Percentiles rank a stretch among this genome's conserved stretches.
Conservation (phyloP, 2,329 filamentous ascomycete species). For the Alternaria arbusti region DNA sequence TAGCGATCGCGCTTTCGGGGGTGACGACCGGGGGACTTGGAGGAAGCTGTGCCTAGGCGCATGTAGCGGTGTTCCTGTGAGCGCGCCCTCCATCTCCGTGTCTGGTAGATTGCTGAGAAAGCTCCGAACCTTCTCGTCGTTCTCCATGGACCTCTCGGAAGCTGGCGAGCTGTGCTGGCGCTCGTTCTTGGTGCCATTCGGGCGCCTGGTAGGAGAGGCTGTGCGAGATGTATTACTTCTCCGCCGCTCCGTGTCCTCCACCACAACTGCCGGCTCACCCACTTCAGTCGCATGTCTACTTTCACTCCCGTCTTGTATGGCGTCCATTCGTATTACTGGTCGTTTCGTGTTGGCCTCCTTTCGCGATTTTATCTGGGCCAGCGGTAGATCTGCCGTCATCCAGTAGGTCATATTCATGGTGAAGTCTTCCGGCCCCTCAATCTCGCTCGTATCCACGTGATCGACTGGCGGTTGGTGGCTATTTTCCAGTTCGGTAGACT, state of each 20-base stretch:
- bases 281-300: slow-evolving; percentile 24
- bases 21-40: slow-evolving; percentile 33
- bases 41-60: slow-evolving; percentile 33
- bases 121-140: slow-evolving; percentile 48
- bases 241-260: slow-evolving; percentile 17
- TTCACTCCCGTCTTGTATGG: slow-evolving; percentile 14
- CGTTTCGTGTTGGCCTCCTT: slow-evolving; percentile 35
- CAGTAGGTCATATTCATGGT: slow-evolving; percentile 53
- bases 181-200: slow-evolving; percentile 31
- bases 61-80: slow-evolving; percentile 35
- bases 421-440: slow-evolving; percentile 52
- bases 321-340: slow-evolving; percentile 26
- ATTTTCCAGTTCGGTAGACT: slow-evolving; percentile 40
- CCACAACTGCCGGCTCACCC: slow-evolving; percentile 26
- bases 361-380: slow-evolving; percentile 38
- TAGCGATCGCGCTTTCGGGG: slow-evolving; percentile 39
- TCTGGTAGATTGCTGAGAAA: slow-evolving; percentile 48
- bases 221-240: slow-evolving; percentile 5
- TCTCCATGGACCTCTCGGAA: slow-evolving; percentile 45
- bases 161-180: slow-evolving; percentile 26
- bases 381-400: slow-evolving; percentile 47
- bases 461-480: slow-evolving; percentile 41
- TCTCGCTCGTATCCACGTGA: slow-evolving; percentile 47
- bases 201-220: slow-evolving; percentile 31
- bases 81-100: slow-evolving; percentile 37